Base-by-base conservation (phyloP, 208 protist genomes). In the Naegleria lovaniensis region DNA sequence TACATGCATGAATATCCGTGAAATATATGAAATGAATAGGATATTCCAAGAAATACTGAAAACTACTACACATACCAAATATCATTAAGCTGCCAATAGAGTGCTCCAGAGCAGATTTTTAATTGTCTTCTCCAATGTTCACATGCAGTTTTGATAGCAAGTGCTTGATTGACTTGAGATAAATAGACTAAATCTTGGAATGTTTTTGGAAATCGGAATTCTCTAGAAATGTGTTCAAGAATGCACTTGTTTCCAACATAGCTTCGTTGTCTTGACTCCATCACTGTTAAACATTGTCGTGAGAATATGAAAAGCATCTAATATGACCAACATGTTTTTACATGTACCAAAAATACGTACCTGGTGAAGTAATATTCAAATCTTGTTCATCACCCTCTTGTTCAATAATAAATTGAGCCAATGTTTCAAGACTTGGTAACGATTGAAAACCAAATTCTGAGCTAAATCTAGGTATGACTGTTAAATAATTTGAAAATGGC, bases 401-500 rank as follows among this genome's bases (percentile, higher is more conserved):
- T 29, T 67, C 55, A 22, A 29, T 22, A 67, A 85, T 39, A 25
- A 41, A 85, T 41, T 7, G 29, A 15, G 7, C 16, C 5, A 85
- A 25, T 43, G 41, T 36, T 88, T 88, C 29, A 88, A 38, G 39
- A 16, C 29, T 22, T 51, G 84, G 43, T 4, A 88, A 39, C 19
- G 84, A 88, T 38, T 88, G 84, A 38, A 88, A 88, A 3, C 84
- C 84, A 88, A 58, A 88, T 88, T 88, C 84, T 16, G 41, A 58
- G 9, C 39, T 48, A 38, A 88, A 88, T 51, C 84, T 51, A 6
- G 84, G 84, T 0, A 33, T 84, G 9, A 84, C 76, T 15, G 29
- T 40, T 11, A 88, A 16, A 55, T 88, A 88, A 36, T 88, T 39
- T 25, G n/a, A 16, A 43, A 85, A 85, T 85, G 79, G 36, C 40